Conservation (phyloP, 169 alveolate genomes). For the Cyclospora cayetanensis region DNA sequence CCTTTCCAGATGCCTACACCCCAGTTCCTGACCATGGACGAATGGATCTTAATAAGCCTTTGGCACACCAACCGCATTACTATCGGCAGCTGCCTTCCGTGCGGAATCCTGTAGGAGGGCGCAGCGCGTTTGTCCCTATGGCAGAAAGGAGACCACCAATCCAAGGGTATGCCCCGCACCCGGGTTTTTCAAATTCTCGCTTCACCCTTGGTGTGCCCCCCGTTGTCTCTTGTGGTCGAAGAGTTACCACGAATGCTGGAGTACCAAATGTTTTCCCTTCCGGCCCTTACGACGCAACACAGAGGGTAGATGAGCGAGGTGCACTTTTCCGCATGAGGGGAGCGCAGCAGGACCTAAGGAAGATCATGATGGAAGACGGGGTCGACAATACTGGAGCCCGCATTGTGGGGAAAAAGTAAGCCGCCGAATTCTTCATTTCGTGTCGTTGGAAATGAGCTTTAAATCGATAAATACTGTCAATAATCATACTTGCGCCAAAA, state of each 20-base stretch:
- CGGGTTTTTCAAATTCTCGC: slow-evolving; percentile 49
- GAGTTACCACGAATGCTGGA: neutral
- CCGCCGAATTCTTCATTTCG: no score
- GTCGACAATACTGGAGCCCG: slow-evolving; percentile 56
- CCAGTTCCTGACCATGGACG: neutral
- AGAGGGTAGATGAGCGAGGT: slow-evolving; percentile 58
- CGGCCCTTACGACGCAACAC: slow-evolving; percentile 63
- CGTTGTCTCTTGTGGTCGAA: slow-evolving; percentile 26
- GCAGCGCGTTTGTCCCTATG: slow-evolving; percentile 63
- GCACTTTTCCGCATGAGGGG: slow-evolving; percentile 60
- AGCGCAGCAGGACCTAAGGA: slow-evolving; percentile 55
- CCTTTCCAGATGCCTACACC: slow-evolving; percentile 5
- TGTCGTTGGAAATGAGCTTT: no score
- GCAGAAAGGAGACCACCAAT: slow-evolving; percentile 50
- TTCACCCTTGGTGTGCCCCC: slow-evolving; percentile 70
- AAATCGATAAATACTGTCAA: no score
- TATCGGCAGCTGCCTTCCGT: slow-evolving; percentile 71
- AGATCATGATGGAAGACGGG: slow-evolving; percentile 24
- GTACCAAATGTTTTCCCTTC: slow-evolving; percentile 36
- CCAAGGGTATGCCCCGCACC: slow-evolving; percentile 47
- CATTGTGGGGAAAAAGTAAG: slow-evolving; percentile 53
- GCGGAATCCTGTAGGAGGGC: slow-evolving; percentile 46
- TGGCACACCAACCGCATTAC: slow-evolving; percentile 71
- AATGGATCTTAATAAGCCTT: slow-evolving; percentile 40
- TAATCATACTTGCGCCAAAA: no score